A percentile compares a stretch with the other conserved stretches of the same genome.
phyloP scores from a whole-genome alignment of 2,329 filamentous ascomycete species.

The Botrytis galanthina region DNA sequence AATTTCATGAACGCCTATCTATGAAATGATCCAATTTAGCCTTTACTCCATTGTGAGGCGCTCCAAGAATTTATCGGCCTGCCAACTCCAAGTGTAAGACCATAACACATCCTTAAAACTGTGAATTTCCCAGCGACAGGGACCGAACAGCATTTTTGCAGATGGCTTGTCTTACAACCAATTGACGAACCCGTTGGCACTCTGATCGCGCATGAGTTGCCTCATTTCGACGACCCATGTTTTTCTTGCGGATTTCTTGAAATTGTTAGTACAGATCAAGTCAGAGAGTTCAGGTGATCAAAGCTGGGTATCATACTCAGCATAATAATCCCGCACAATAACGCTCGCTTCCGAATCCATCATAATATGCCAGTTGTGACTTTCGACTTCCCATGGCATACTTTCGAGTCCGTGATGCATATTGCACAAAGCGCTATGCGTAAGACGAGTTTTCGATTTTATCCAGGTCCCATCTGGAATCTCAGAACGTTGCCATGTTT shows the following conservation, averaged over 20 bases:
- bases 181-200: neutral
- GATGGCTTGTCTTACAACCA: neutral
- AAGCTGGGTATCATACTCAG: neutral
- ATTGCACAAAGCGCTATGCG: neutral
- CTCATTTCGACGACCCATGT: neutral
- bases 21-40: neutral
- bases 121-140: neutral
- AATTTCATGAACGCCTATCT: neutral
- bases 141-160: neutral
- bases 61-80: neutral
- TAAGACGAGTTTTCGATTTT: neutral
- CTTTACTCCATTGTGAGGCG: neutral
- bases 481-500: neutral
- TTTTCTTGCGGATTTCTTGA: neutral
- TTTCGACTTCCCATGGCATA: neutral
- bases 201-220: neutral
- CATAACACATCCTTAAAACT: neutral
- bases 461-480: neutral
- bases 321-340: neutral
- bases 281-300: neutral
- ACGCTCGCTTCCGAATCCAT: neutral
- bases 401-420: neutral
- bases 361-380: neutral
- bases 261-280: neutral
- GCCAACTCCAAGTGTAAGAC: neutral